Evolutionary conservation across 2,329 filamentous ascomycete genomes (phyloP), one percentile per base, ranked within the genome.

Genomic region (Botryotinia narcissicola): DNA sequence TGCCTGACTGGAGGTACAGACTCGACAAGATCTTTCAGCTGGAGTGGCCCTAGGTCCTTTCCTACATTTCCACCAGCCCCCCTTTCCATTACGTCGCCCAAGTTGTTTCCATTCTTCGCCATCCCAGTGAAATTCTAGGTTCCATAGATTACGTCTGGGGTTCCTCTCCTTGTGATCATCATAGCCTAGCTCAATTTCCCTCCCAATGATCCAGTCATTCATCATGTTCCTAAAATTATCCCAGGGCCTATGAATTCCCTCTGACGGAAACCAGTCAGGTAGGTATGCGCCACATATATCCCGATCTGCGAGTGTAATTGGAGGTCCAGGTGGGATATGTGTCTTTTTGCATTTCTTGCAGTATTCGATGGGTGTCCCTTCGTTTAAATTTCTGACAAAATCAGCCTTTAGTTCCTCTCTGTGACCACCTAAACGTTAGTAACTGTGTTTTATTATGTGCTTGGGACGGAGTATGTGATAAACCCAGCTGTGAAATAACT

Each of bases 31-130:
- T 54, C 18, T 62, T 70, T 80, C 78, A 7, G 71, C 76, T 7
- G 48, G 48, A 16, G 75, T 74, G 9, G 76, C 77, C n/a, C 74
- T 42, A 4, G 42, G 42, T 22, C 72, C 76, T 20, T 12, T 73
- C 44, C 78, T 68, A 44, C 80, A 81, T 57, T 75, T 79, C 79
- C 79, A 80, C 78, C 78, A 81, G 32, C 79, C 78, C 5, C 75
- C 76, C 10, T 46, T 63, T 35, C 70, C 61, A n/a, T 22, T 32
- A 25, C 18, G 1, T 12, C 76, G 73, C 35, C 78, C 76, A 18
- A 75, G 40, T 8, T 72, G 67, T 67, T 72, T 73, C 80, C 79
- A 81, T 37, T 75, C 72, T 7, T 62, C 57, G 10, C 74, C 71
- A 22, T 74, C 66, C 1, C 78, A 73, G 68, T 81, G 80, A 44